Percentiles rank a stretch among this genome's conserved stretches.
These are phyloP conservation scores for Nectriaceae sp. DNA, from an alignment of 2,329 filamentous ascomycete species.

Conservation along the genomic window DNA sequence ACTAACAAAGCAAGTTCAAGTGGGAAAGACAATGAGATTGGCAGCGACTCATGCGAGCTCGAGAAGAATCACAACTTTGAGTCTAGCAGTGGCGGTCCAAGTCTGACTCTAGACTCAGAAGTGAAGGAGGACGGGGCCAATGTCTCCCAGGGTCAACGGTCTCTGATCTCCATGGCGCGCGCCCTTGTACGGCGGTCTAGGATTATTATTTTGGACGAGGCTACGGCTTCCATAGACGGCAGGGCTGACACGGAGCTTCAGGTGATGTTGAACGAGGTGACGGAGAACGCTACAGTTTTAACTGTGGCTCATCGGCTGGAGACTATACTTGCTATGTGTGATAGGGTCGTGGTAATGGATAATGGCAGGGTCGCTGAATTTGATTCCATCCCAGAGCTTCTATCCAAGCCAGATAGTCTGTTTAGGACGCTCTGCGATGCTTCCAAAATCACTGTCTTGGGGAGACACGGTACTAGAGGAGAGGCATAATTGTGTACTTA, in stretches of 20 bases:
- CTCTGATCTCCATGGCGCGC: slow-evolving; percentile 13
- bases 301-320: slow-evolving; percentile 23
- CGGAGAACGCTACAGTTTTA: slow-evolving; percentile 17
- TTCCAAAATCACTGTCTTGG: too few species aligned
- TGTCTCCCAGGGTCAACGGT: slow-evolving; percentile 14
- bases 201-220: slow-evolving; percentile 11
- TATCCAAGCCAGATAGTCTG: too few species aligned
- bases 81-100: not conserved
- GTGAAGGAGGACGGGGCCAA: slow-evolving; percentile 7
- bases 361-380: slow-evolving; percentile 18
- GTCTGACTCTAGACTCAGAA: slow-evolving; percentile 7
- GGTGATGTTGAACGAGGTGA: slow-evolving; percentile 2
- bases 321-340: slow-evolving; percentile 21
- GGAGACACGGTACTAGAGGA: too few species aligned
- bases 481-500: too few species aligned
- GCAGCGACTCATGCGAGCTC: not conserved
- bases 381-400: too few species aligned
- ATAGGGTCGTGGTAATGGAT: slow-evolving; percentile 21
- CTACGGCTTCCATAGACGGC: slow-evolving; percentile 9
- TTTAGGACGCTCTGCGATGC: too few species aligned
- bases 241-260: slow-evolving; percentile 8
- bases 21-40: not conserved
- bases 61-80: not conserved
- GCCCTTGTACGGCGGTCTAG: slow-evolving; percentile 10
- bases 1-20: not conserved